Evolutionary conservation across 208 protist genomes (phyloP).

Genomic region (Vickermania spadyakhi): DNA sequence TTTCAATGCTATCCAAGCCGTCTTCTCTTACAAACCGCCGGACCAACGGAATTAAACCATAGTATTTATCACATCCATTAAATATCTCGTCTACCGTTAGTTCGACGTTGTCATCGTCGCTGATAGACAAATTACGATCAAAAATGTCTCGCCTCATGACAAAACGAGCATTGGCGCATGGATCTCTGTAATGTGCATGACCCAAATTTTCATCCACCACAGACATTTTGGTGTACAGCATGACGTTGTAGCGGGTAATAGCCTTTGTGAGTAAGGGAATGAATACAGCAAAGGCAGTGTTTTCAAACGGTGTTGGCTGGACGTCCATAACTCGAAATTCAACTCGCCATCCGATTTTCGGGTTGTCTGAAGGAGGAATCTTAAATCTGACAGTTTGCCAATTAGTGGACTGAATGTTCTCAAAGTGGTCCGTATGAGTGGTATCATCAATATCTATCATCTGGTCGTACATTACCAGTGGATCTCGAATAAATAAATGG

Average conservation of each 20-base stretch:
- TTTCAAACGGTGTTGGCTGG: constrained; percentile 98
- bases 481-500: constrained; percentile 98
- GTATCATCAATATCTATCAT: constrained; percentile 93
- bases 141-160: constrained; percentile 93
- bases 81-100: constrained; percentile 95
- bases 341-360: constrained; percentile 93
- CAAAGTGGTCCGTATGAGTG: constrained; percentile 95
- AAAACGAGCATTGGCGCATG: constrained; percentile 82
- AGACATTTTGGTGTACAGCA: constrained; percentile 96
- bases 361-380: constrained; percentile 75
- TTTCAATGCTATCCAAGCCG: constrained; percentile 24
- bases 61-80: constrained; percentile 89
- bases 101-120: constrained; percentile 49
- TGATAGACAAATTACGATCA: constrained; percentile 19
- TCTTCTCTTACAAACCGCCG: constrained; percentile 79
- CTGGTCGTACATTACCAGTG: constrained; percentile 94
- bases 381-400: constrained; percentile 98
- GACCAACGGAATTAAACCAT: constrained; percentile 91
- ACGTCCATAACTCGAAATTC: constrained; percentile 97
- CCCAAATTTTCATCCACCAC: constrained; percentile 97
- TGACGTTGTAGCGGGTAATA: constrained; percentile 92
- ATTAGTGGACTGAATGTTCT: constrained; percentile 98
- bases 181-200: constrained; percentile 86
- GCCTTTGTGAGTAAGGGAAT: constrained; percentile 91
- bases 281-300: constrained; percentile 97